A percentile compares a stretch with the other conserved stretches of the same genome.
phyloP scores from a whole-genome alignment of 164 flowering plant genomes.

The Tetracentron sinense region DNA sequence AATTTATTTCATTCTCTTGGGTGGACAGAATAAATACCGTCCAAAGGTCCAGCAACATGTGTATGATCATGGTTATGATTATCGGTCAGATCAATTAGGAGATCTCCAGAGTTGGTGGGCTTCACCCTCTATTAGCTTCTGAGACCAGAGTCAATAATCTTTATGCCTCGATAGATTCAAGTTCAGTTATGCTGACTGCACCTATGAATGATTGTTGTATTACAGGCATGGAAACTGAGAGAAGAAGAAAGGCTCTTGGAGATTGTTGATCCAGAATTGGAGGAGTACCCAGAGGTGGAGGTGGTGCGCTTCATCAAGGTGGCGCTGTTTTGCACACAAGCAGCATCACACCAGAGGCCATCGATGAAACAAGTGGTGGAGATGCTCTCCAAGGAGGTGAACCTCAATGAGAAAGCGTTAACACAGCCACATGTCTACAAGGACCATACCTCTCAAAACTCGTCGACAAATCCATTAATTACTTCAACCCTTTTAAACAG shows the following conservation, averaged over 20 bases:
- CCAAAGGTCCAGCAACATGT: too few species aligned
- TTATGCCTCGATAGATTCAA: too few species aligned
- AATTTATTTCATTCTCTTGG: too few species aligned
- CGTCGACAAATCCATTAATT: constrained; percentile 12
- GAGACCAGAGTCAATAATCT: too few species aligned
- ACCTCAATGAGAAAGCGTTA: constrained; percentile 45
- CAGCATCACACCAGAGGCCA: constrained; percentile 58
- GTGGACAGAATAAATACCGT: too few species aligned
- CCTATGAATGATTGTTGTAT: constrained; percentile 6
- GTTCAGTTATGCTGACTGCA: constrained; percentile 1
- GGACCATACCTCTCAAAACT: constrained; percentile 9
- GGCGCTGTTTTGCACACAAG: constrained; percentile 84
- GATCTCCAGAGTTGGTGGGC: too few species aligned
- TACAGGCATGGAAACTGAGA: constrained; percentile 73
- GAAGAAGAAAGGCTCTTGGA: constrained; percentile 62
- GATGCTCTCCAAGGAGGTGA: constrained; percentile 61
- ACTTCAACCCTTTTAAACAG: constrained; percentile 21
- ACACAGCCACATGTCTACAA: constrained; percentile 57
- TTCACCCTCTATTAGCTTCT: too few species aligned
- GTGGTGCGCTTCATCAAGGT: constrained; percentile 64
- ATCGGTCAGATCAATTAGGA: too few species aligned
- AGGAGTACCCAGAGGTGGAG: constrained; percentile 48
- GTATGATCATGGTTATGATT: too few species aligned
- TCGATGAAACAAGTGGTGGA: constrained; percentile 70
- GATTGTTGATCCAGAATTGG: constrained; percentile 61